Base-by-base conservation (phyloP, 805 yeast species). In the Vanderwaltozyma polyspora region DNA sequence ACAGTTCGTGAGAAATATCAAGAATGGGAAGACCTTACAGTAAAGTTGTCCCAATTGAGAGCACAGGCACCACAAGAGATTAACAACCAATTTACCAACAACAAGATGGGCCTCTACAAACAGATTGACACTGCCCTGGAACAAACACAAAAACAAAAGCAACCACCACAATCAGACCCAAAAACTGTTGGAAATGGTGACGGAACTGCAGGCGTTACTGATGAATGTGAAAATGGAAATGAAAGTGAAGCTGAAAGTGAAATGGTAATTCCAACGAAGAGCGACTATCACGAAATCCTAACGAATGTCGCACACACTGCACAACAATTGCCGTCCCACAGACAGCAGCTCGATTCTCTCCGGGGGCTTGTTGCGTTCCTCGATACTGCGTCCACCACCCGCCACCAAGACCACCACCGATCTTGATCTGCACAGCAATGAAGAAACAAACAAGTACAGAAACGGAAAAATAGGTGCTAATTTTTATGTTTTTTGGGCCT, bases 21-120 rank as follows among this genome's bases (percentile, higher is more conserved):
- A 32, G 64, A 68, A 25, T 76, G 81, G 38, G 93, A 83, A 42
- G 68, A 66, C 31, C 72, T 70, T 40, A 73, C 84, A 0, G 67
- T 74, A 1, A 67, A 63, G 36, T 68, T 78, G 13, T 69, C 83
- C 0, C 61, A 63, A 16, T 53, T 77, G 35, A 60, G 91, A 32
- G 63, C 72, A 32, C 64, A 64, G 14, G 60, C 70, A 10, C 86
- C 85, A 0, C 40, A 41, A 9, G 50, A 54, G 32, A 60, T 70
- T 6, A 62, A 63, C 46, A 52, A 52, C 25, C 48, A 63, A 12
- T 67, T 64, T 47, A 37, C 41, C 29, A 49, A 25, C 31, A 27
- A 34, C 10, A 25, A 35, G 53, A 42, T 60, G 59, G 6, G 49
- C 60, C 22, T 42, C 39, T 17, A 42, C 54, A 6, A 44, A 57